Conservation (phyloP, 768 basidiomycete species). For the Peribolospora baueri region DNA sequence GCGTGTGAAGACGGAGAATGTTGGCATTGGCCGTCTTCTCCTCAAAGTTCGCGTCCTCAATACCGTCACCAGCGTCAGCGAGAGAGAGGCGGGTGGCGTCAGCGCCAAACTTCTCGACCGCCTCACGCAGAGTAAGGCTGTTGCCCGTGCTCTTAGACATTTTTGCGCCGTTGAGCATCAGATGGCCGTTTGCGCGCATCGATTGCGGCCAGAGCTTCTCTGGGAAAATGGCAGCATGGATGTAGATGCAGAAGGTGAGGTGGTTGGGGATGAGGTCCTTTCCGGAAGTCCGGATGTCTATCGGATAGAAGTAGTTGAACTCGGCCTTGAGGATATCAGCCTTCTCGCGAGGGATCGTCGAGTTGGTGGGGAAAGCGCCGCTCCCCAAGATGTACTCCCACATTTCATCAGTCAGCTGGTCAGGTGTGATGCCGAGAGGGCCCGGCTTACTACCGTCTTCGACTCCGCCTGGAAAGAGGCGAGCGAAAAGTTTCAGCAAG, state of each 20-base stretch:
- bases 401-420: constrained; percentile 89
- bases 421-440: constrained; percentile 56
- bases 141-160: constrained; percentile 98
- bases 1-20: constrained; percentile 72
- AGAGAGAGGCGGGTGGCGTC: constrained; percentile 76
- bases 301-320: constrained; percentile 91
- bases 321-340: constrained; percentile 66
- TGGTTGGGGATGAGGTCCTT: constrained; percentile 94
- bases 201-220: constrained; percentile 72
- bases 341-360: constrained; percentile 47
- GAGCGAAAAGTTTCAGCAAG: background rate
- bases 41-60: constrained; percentile 98
- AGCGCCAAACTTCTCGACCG: constrained; percentile 83
- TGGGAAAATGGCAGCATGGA: constrained; percentile 77
- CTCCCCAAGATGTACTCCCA: constrained; percentile 84
- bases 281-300: constrained; percentile 91
- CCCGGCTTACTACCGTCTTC: constrained; percentile 49
- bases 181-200: constrained; percentile 85
- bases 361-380: constrained; percentile 22
- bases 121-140: constrained; percentile 66
- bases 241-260: constrained; percentile 78
- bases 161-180: constrained; percentile 94
- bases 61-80: constrained; percentile 89
- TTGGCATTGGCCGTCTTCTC: constrained; percentile 94
- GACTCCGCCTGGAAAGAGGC: background rate